A percentile compares a stretch with the other conserved stretches of the same genome.
Conservation (phyloP, 768 basidiomycete genomes). For the Psilocybe tampanensis region DNA sequence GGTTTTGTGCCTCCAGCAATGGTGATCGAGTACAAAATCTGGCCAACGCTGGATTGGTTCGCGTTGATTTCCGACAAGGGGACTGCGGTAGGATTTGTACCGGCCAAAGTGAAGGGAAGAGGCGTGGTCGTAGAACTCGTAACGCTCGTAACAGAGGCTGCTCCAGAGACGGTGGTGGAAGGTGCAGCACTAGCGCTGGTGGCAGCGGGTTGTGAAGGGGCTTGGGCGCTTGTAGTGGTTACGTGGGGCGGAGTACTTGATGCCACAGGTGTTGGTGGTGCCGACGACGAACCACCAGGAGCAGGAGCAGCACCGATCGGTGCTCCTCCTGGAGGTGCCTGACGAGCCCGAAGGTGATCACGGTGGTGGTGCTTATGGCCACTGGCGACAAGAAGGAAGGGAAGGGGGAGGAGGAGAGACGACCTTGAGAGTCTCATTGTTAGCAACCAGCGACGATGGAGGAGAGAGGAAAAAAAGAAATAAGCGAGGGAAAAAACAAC, state of each 20-base stretch:
- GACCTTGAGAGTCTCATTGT: background rate
- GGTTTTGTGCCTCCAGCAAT: constrained; percentile 52
- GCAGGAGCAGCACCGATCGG: background rate
- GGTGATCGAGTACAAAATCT: constrained; percentile 49
- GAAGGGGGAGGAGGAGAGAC: background rate
- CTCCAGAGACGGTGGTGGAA: background rate
- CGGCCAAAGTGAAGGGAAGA: constrained; percentile 5
- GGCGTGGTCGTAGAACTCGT: constrained; percentile 2
- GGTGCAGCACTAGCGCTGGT: background rate
- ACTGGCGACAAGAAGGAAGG: background rate
- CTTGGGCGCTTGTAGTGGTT: background rate
- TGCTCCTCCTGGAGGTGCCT: background rate
- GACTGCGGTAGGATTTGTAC: constrained; percentile 63
- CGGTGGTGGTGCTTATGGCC: background rate
- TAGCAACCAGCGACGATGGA: background rate
- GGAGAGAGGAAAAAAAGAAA: background rate
- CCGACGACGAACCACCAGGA: too few species aligned
- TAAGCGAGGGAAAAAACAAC: background rate
- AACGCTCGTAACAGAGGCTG: background rate
- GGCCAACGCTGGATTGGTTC: constrained; percentile 38
- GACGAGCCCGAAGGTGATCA: background rate
- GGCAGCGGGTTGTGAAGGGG: background rate
- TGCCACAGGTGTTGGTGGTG: background rate
- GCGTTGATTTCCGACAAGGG: constrained; percentile 54
- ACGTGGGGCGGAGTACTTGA: background rate